Evolutionary conservation across 2,329 filamentous ascomycete genomes (phyloP).

Genomic region (Madurella mycetomatis): DNA sequence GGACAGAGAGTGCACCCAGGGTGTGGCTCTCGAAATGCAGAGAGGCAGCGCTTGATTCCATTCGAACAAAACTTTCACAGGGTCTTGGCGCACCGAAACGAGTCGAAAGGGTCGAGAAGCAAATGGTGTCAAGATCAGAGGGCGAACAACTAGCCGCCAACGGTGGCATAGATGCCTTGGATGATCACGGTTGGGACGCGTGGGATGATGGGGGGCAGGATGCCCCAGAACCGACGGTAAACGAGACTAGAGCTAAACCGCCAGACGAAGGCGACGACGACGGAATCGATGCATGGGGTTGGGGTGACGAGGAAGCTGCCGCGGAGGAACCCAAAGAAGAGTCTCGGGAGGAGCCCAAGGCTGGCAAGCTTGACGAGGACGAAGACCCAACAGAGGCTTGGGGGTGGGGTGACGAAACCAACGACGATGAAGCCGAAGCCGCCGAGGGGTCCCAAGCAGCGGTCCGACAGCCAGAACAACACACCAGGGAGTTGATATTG

Average conservation of each 20-base stretch:
- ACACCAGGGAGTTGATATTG: conserved; percentile 65
- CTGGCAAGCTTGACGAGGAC: conserved; percentile 23
- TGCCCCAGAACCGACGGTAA: conserved; percentile 21
- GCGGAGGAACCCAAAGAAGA: conserved; percentile 14
- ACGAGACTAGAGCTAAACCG: conserved; percentile 21
- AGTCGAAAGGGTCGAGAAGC: conserved; percentile 81
- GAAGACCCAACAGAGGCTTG: conserved; percentile 39
- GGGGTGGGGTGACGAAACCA: conserved; percentile 58
- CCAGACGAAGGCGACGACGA: conserved; percentile 32
- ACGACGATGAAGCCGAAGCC: conserved; percentile 31
- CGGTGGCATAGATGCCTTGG: conserved; percentile 39
- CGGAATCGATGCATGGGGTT: conserved; percentile 34
- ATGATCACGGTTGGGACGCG: conserved; percentile 65
- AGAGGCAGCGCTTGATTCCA: conserved; percentile 70
- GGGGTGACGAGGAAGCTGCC: conserved; percentile 30
- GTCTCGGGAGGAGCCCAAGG: conserved; percentile 19
- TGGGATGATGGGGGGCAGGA: conserved; percentile 69
- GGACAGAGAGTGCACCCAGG: conserved; percentile 73
- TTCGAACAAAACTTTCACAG: conserved; percentile 63
- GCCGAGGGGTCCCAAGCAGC: conserved; percentile 22
- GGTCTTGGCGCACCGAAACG: conserved; percentile 63
- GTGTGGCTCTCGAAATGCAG: conserved; percentile 84
- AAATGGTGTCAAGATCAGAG: conserved; percentile 64
- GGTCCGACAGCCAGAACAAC: conserved; percentile 16
- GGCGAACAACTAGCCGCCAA: conserved; percentile 61